phyloP scores from a whole-genome alignment of 805 yeast genomes.

The Saccharomycopsis sp. region DNA sequence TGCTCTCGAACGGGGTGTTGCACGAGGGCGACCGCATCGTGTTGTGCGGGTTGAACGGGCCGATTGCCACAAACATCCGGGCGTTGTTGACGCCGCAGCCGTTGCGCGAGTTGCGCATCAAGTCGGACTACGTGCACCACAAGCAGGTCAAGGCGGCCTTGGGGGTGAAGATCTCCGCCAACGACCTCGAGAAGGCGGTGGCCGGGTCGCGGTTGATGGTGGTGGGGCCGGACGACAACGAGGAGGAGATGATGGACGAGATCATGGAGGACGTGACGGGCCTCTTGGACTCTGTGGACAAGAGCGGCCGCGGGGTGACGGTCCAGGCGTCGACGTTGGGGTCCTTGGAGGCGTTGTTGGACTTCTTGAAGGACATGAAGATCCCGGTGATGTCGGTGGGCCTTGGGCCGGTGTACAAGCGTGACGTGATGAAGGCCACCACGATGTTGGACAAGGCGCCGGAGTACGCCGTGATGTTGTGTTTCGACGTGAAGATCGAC shows the following conservation, averaged over 20 bases:
- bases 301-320: constrained; percentile 93
- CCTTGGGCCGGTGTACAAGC: constrained; percentile 94
- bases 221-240: constrained; percentile 96
- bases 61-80: constrained; percentile 91
- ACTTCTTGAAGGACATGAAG: constrained; percentile 96
- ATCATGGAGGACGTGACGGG: constrained; percentile 98
- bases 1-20: constrained; percentile 91
- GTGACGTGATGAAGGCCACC: constrained; percentile 96
- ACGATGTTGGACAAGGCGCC: constrained; percentile 97
- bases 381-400: constrained; percentile 99
- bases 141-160: constrained; percentile 98
- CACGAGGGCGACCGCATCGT: constrained; percentile 94
- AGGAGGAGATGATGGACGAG: constrained; percentile 94
- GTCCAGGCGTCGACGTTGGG: constrained; percentile 99
- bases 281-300: constrained; percentile 87
- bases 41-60: constrained; percentile 97
- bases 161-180: constrained; percentile 98
- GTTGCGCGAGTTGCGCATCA: constrained; percentile 88
- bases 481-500: constrained; percentile 96
- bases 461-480: constrained; percentile 93
- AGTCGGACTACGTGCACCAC: constrained; percentile 94
- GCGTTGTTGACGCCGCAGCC: constrained; percentile 98
- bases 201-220: constrained; percentile 96
- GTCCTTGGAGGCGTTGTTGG: constrained; percentile 93
- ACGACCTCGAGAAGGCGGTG: constrained; percentile 95